Evolutionary conservation across 371 early-diverging fungal species (phyloP).

Genomic region (Mucor ambiguus): DNA sequence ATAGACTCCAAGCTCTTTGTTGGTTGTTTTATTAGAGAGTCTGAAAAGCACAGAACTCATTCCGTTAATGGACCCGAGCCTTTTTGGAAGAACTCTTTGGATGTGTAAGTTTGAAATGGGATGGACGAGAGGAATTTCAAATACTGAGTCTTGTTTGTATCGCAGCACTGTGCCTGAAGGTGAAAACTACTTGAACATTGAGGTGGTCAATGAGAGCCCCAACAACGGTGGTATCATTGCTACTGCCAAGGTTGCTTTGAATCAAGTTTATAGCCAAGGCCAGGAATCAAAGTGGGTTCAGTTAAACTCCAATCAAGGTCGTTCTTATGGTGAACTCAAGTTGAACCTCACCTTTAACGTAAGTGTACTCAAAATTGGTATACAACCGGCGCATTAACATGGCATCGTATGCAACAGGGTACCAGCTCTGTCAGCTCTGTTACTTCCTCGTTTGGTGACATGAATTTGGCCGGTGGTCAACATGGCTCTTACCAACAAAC

Average conservation of each 20-base stretch:
- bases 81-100: slow-evolving; percentile 21
- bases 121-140: neutral
- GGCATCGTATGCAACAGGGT: slow-evolving; percentile 7
- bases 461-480: slow-evolving; percentile 23
- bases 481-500: slow-evolving; percentile 17
- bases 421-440: slow-evolving; percentile 18
- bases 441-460: slow-evolving; percentile 21
- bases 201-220: slow-evolving; percentile 29
- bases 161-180: slow-evolving; percentile 26
- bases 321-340: slow-evolving; percentile 22
- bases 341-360: slow-evolving; percentile 26
- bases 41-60: slow-evolving; percentile 32
- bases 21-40: slow-evolving; percentile 24
- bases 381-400: neutral
- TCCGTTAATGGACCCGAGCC: slow-evolving; percentile 16
- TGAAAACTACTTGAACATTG: slow-evolving; percentile 21
- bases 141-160: neutral
- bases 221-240: slow-evolving; percentile 23
- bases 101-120: slow-evolving; percentile 18
- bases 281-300: slow-evolving; percentile 16
- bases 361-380: neutral
- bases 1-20: slow-evolving; percentile 28
- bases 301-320: slow-evolving; percentile 13
- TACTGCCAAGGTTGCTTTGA: slow-evolving; percentile 14
- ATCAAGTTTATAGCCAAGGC: slow-evolving; percentile 16